A percentile compares a stretch with the other conserved stretches of the same genome.
These are phyloP conservation scores for Wickerhamiella parazyma DNA, from an alignment of 805 yeast species.

Conservation along the genomic window DNA sequence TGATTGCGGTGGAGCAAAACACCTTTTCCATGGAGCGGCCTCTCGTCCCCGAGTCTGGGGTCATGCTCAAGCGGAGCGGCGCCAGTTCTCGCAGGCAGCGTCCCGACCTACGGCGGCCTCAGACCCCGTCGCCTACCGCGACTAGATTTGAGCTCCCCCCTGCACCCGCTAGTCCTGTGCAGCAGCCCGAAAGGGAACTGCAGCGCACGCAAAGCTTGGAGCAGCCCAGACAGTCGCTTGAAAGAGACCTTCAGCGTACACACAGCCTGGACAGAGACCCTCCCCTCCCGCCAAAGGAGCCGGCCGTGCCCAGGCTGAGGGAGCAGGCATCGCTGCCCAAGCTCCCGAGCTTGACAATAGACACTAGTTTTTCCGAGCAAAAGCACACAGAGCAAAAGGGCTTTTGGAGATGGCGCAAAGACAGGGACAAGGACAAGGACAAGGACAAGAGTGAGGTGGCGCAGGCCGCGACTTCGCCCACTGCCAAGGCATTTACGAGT, in stretches of 20 bases:
- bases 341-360: background rate
- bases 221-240: too few relatives aligned
- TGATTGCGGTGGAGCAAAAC: constrained; percentile 53
- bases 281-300: background rate
- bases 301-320: background rate
- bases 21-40: constrained; percentile 33
- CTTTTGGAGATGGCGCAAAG: constrained; percentile 10
- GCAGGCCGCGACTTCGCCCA: constrained; percentile 11
- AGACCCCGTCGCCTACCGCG: background rate
- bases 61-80: constrained; percentile 5
- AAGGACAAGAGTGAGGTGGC: constrained; percentile 15
- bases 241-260: too few relatives aligned
- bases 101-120: constrained; percentile 1
- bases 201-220: too few relatives aligned
- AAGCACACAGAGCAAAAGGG: constrained; percentile 5
- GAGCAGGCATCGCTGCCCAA: background rate
- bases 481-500: constrained; percentile 15
- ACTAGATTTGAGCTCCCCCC: background rate
- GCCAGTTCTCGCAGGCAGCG: constrained; percentile 7
- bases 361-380: background rate
- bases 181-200: too few relatives aligned
- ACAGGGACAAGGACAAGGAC: too few relatives aligned
- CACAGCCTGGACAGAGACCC: background rate
- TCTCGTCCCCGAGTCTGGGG: constrained; percentile 6
- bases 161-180: too few relatives aligned